Evolutionary conservation across 805 yeast species (phyloP).

Genomic region (Lipomyces orientalis): DNA sequence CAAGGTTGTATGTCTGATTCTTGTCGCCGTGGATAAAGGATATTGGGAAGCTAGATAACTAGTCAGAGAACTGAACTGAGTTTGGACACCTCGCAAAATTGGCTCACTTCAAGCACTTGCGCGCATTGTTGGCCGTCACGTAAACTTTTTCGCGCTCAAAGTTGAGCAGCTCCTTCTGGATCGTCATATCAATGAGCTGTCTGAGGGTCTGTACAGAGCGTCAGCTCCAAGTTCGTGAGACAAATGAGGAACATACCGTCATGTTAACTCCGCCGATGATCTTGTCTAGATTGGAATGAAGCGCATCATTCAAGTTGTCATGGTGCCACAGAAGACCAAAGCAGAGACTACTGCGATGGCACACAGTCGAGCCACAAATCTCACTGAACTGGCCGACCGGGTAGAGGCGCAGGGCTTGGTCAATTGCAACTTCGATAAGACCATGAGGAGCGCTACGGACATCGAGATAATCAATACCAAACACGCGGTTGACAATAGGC

Average conservation of each 20-base stretch:
- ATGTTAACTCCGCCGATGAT: background rate
- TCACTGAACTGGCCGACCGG: background rate
- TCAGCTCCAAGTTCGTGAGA: background rate
- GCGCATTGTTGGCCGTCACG: background rate
- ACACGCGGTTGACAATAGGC: background rate
- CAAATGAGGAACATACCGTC: background rate
- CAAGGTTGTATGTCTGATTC: background rate
- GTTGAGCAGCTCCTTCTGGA: background rate
- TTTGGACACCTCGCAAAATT: background rate
- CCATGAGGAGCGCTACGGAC: background rate
- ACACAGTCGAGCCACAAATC: conserved; percentile 1
- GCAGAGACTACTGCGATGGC: conserved; percentile 1
- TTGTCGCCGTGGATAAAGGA: background rate
- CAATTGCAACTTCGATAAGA: background rate
- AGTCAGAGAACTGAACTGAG: background rate
- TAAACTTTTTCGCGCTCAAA: background rate
- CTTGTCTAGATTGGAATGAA: conserved; percentile 2
- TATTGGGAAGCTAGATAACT: background rate
- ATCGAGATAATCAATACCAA: background rate
- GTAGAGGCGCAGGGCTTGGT: conserved; percentile 1
- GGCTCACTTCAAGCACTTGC: background rate
- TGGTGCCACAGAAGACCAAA: conserved; percentile 1
- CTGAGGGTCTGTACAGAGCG: background rate
- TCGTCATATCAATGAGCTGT: background rate
- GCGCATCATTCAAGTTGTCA: background rate